A percentile compares a stretch with the other conserved stretches of the same genome.
Conservation (phyloP, 1,139 yeast species). For the Saccharomyces uvarum region DNA sequence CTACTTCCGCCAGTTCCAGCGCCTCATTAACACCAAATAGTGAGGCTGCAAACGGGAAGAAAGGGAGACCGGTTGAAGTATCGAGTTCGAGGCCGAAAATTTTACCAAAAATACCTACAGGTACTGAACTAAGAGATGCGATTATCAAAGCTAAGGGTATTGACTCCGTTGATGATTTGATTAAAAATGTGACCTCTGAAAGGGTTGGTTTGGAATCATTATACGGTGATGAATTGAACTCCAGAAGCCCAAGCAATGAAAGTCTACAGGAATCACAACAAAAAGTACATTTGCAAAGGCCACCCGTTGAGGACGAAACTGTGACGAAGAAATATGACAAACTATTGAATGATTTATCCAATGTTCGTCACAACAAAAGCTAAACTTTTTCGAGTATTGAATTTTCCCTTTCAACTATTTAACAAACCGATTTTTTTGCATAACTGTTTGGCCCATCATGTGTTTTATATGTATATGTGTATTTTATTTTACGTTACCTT, state of each 20-base stretch:
- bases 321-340: constrained; percentile 67
- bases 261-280: constrained; percentile 1
- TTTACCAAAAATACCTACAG: constrained; percentile 50
- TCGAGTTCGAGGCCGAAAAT: constrained; percentile 9
- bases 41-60: constrained; percentile 7
- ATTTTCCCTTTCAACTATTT: neutral
- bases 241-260: neutral
- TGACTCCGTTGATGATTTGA: constrained; percentile 61
- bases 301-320: constrained; percentile 18
- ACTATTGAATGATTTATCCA: constrained; percentile 55
- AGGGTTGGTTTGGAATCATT: constrained; percentile 49
- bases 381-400: neutral
- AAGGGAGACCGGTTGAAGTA: constrained; percentile 5
- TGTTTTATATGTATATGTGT: neutral
- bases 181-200: constrained; percentile 53
- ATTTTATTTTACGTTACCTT: neutral
- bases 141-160: constrained; percentile 73
- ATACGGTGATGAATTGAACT: constrained; percentile 33
- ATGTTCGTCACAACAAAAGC: constrained; percentile 45
- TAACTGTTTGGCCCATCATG: neutral
- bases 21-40: neutral
- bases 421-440: neutral
- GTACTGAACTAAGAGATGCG: constrained; percentile 68
- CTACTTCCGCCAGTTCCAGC: neutral
- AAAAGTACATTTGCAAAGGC: neutral